Conservation (phyloP, 345 rosid species). For the Eucalyptus tenuipes region DNA sequence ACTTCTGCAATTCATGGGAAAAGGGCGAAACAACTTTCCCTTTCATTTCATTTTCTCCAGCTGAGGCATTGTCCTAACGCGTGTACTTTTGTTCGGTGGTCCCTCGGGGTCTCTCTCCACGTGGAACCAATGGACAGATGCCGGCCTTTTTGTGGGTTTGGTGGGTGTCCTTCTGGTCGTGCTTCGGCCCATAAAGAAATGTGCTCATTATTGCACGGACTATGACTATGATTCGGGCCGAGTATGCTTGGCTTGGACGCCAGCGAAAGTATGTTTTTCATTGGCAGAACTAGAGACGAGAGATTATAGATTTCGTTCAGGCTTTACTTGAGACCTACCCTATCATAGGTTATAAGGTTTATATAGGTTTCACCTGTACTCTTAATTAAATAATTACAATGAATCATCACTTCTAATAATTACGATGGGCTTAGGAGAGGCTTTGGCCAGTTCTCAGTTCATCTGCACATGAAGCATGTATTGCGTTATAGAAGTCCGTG, state of each 20-base stretch:
- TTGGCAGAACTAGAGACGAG: background rate
- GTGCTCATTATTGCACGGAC: background rate
- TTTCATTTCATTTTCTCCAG: background rate
- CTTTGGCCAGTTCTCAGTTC: background rate
- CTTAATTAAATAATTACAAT: too few relatives aligned
- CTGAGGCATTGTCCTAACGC: background rate
- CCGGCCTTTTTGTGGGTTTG: background rate
- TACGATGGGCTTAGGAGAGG: background rate
- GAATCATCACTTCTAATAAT: too few relatives aligned
- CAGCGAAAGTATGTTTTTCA: background rate
- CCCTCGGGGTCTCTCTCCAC: background rate
- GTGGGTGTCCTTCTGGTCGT: background rate
- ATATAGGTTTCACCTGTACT: too few relatives aligned
- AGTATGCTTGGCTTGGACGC: background rate
- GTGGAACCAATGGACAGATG: background rate
- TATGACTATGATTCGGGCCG: background rate
- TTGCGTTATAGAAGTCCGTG: background rate
- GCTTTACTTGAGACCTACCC: too few relatives aligned
- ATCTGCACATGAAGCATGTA: background rate
- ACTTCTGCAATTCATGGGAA: background rate
- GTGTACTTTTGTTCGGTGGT: background rate
- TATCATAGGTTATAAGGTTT: too few relatives aligned
- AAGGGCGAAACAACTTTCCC: background rate
- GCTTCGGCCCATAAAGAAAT: background rate
- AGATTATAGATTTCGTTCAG: too few relatives aligned